Evolutionary conservation across 805 yeast species (phyloP).

Genomic region (Cyberlindnera galapagoensis): DNA sequence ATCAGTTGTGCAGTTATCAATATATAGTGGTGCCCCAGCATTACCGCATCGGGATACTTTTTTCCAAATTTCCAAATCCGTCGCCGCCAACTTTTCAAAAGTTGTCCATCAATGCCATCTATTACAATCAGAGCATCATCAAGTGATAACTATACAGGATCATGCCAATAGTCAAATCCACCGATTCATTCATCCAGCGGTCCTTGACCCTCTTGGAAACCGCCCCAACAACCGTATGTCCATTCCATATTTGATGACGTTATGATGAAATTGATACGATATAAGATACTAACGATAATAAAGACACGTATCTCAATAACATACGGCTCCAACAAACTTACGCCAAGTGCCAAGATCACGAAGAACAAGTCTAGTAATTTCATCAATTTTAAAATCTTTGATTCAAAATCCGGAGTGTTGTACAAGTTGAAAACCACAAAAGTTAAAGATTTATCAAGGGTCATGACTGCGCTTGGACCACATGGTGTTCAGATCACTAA

Average conservation of each 20-base stretch:
- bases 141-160: no score
- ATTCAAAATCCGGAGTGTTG: conserved; percentile 59
- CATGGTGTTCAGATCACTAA: conserved; percentile 34
- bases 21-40: no score
- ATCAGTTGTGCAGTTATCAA: no score
- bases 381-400: conserved; percentile 50
- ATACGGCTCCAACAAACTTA: conserved; percentile 19
- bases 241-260: background rate
- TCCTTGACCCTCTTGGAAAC: conserved; percentile 15
- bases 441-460: conserved; percentile 62
- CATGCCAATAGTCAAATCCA: conserved; percentile 18
- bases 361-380: conserved; percentile 14
- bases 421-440: conserved; percentile 51
- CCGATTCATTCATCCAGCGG: conserved; percentile 20
- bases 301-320: conserved; percentile 23
- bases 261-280: background rate
- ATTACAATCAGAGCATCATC: no score
- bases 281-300: conserved; percentile 3
- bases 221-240: conserved; percentile 19
- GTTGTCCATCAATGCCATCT: no score
- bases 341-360: conserved; percentile 8
- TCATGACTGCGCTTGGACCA: conserved; percentile 71
- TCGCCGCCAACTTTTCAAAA: no score
- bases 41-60: no score
- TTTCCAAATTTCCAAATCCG: no score